Evolutionary conservation across 176 grass and related monocot genomes (phyloP).

Genomic region (Oryza brachyantha): DNA sequence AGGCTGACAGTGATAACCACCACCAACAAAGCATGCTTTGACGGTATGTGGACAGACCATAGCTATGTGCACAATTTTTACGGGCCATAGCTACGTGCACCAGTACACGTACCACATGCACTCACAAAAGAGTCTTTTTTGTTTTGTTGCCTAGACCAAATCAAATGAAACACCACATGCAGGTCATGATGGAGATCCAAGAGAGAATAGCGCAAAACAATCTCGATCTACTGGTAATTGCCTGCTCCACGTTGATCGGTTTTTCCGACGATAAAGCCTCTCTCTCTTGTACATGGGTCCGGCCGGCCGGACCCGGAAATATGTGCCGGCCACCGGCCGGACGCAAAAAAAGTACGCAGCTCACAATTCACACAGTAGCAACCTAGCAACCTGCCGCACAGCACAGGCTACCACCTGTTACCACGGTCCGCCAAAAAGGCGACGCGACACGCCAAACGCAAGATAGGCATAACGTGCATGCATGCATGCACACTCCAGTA

Average conservation of each 20-base stretch:
- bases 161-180: neutral
- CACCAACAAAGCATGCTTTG: conserved; percentile 3
- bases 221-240: conserved; percentile 28
- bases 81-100: neutral
- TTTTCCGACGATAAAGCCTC: conserved; percentile 34
- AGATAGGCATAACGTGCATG: neutral
- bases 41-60: neutral
- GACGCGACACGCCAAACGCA: conserved; percentile 18
- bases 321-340: neutral
- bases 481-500: conserved; percentile 1
- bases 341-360: conserved; percentile 17
- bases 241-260: conserved; percentile 6
- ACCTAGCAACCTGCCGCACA: neutral
- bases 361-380: conserved; percentile 24
- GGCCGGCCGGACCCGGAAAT: conserved; percentile 11
- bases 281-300: conserved; percentile 21
- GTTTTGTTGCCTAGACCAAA: neutral
- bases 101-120: neutral
- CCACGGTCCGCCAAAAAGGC: conserved; percentile 15
- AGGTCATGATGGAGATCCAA: conserved; percentile 20
- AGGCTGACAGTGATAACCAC: conserved; percentile 2
- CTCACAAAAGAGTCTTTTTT: neutral
- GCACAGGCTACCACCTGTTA: neutral
- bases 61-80: neutral
- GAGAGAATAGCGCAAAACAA: conserved; percentile 33